Conservation (phyloP, 768 basidiomycete species). For the Naganishia randhawae region DNA sequence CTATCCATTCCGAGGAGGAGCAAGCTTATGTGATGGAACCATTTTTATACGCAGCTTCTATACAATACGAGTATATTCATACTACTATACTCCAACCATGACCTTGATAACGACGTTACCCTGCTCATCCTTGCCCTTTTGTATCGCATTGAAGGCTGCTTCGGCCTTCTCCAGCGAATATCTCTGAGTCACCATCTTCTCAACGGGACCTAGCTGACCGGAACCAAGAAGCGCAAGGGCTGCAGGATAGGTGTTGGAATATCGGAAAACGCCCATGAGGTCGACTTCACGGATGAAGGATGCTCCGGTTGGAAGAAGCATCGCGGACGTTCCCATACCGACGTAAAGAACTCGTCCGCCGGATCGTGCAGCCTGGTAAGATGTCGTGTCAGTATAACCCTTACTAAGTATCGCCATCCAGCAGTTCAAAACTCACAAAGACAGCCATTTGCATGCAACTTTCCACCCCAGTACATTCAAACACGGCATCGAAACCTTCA, state of each 20-base stretch:
- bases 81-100: constrained; percentile 58
- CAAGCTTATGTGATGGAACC: neutral
- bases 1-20: too few species aligned
- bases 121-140: constrained; percentile 69
- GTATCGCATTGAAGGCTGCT: constrained; percentile 76
- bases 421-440: constrained; percentile 60
- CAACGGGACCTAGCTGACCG: constrained; percentile 63
- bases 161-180: constrained; percentile 61
- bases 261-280: constrained; percentile 78
- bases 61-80: neutral
- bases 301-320: constrained; percentile 73
- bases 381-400: constrained; percentile 22
- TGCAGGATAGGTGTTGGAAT: constrained; percentile 83
- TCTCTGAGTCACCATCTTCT: constrained; percentile 62
- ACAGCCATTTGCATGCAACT: constrained; percentile 85
- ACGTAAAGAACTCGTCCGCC: constrained; percentile 90
- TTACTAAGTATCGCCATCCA: constrained; percentile 8
- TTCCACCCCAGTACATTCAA: constrained; percentile 94
- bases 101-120: constrained; percentile 86
- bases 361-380: constrained; percentile 65
- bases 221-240: constrained; percentile 74
- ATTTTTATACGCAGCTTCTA: neutral
- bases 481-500: constrained; percentile 86
- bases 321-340: constrained; percentile 87
- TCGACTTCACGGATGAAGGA: constrained; percentile 87